phyloP scores from a whole-genome alignment of 306 rosid genomes.

The Geum urbanum region DNA sequence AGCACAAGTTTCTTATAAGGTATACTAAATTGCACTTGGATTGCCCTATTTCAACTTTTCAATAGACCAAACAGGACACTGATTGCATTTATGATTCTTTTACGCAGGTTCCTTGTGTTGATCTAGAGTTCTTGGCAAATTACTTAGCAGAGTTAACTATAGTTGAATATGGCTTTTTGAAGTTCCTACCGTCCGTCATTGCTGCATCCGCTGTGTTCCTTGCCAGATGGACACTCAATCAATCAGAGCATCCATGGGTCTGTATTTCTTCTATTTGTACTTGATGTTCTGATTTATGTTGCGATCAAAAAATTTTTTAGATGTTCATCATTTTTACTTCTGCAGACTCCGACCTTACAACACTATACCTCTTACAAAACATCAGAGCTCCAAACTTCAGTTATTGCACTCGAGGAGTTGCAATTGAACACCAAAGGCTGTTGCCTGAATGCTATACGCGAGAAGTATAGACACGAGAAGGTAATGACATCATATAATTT shows the following conservation, averaged over 20 bases:
- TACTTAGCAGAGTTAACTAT: constrained; percentile 82
- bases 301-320: not conserved
- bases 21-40: constrained; percentile 24
- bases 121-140: constrained; percentile 73
- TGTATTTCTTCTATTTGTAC: constrained; percentile 18
- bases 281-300: not conserved
- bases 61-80: not conserved
- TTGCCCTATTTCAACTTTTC: not conserved
- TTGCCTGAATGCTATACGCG: constrained; percentile 56
- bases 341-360: constrained; percentile 75
- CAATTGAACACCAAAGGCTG: constrained; percentile 59
- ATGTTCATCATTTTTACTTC: constrained; percentile 17
- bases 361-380: constrained; percentile 67
- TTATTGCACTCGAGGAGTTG: constrained; percentile 65
- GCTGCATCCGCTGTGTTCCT: constrained; percentile 92
- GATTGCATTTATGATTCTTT: constrained; percentile 10
- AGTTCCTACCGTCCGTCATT: constrained; percentile 68
- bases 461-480: constrained; percentile 74
- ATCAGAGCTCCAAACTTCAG: constrained; percentile 56
- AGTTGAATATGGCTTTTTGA: constrained; percentile 62
- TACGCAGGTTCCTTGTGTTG: constrained; percentile 52
- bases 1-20: constrained; percentile 70
- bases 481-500: constrained; percentile 21
- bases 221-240: constrained; percentile 83
- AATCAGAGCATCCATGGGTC: constrained; percentile 80